Evolutionary conservation across 1,284 basidiomycete genomes (phyloP).

Genomic region (Neonothopanus nambi): DNA sequence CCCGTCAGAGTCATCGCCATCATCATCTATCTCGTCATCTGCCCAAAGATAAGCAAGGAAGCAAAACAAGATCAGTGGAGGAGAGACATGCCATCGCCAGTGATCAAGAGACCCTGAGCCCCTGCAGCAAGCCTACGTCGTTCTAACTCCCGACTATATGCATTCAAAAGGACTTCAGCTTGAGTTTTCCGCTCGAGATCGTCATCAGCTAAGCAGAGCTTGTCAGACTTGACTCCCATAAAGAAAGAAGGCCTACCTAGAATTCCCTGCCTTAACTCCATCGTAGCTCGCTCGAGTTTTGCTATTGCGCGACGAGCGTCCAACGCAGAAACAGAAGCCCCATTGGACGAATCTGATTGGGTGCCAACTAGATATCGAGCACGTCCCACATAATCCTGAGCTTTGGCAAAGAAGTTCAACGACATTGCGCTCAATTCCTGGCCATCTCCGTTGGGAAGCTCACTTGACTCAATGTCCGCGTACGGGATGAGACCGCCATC

Average conservation of each 20-base stretch:
- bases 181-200: conserved; percentile 73
- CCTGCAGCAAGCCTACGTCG: conserved; percentile 66
- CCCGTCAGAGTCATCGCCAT: conserved; percentile 61
- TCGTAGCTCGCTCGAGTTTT: conserved; percentile 79
- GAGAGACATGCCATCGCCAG: conserved; percentile 44
- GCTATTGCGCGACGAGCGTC: conserved; percentile 72
- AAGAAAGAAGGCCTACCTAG: conserved; percentile 46
- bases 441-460: conserved; percentile 49
- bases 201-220: conserved; percentile 55
- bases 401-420: conserved; percentile 54
- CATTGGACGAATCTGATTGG: conserved; percentile 41
- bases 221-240: conserved; percentile 10
- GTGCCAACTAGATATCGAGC: conserved; percentile 77
- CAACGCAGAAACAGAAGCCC: conserved; percentile 42
- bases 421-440: conserved; percentile 70
- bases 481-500: conserved; percentile 69
- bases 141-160: conserved; percentile 77
- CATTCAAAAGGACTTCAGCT: conserved; percentile 78
- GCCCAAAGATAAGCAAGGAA: conserved; percentile 17
- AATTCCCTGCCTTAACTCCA: conserved; percentile 75
- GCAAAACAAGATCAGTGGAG: conserved; percentile 1
- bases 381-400: conserved; percentile 77
- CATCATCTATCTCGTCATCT: conserved; percentile 45
- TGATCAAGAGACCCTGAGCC: conserved; percentile 63
- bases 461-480: conserved; percentile 30